Base-by-base conservation (phyloP, 331 rosid species). In the Pyrus hybrid region DNA sequence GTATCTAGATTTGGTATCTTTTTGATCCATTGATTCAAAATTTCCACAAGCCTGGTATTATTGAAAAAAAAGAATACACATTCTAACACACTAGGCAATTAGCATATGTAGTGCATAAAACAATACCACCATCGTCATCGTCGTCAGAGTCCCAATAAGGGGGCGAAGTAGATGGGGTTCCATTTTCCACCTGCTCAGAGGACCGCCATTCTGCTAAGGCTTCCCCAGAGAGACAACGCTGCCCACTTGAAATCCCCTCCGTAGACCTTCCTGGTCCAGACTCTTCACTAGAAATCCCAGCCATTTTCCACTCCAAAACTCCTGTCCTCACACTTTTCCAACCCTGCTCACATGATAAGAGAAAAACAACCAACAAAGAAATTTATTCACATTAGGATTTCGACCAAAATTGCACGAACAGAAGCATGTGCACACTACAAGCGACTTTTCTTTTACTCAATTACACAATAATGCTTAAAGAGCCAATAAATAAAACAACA, bases 101-200 rank as follows among this genome's bases (percentile, higher is more conserved):
- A 16, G 13, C 16, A 47, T 7, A n/a, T n/a, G 71, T 43, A 8
- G n/a, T 23, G 54, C 49, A 72, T 32, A 66, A 66, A 69, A 66
- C 47, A 79, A 54, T 80, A 88, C 96, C 93, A 83, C 91, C 91
- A 47, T 91, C 97, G 3, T 93, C 91, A 0, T 89, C 98, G 0
- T 93, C 97, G 37, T 91, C 98, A 67, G 90, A 85, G 74, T 89
- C 98, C 98, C 98, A 93, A 62, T 85, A 91, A 41, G 97, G 91
- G 13, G 99, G 98, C 5, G 98, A 91, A 29, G 98, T 93, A 21
- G 96, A 93, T 7, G 98, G 84, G 53, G 81, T 91, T 75, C 96
- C 98, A 85, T 91, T 93, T 81, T 93, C 98, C 83, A 93, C 96
- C 86, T 93, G 98, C 80, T 93, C 98, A 26, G 93, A 89, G 76